A percentile compares a stretch with the other conserved stretches of the same genome.
phyloP scores from a whole-genome alignment of 1,284 basidiomycete species.

The Tilletia indica region DNA sequence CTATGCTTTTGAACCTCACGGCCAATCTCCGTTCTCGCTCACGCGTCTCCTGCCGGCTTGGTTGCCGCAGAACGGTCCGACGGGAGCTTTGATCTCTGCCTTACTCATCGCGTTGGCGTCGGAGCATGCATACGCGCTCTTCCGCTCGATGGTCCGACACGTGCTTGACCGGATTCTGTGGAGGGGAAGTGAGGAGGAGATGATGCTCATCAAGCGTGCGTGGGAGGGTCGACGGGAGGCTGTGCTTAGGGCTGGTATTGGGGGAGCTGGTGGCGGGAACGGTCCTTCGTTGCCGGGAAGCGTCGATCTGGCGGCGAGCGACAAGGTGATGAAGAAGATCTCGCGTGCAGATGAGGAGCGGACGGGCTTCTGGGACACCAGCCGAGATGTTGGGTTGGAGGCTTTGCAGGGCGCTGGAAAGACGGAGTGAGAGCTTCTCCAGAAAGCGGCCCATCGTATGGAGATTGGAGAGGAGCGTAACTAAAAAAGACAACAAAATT shows the following conservation, averaged over 20 bases:
- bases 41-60: conserved; percentile 34
- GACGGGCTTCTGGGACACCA: conserved; percentile 31
- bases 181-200: conserved; percentile 44
- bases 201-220: conserved; percentile 40
- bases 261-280: conserved; percentile 22
- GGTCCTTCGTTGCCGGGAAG: conserved; percentile 5
- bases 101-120: conserved; percentile 47
- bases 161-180: conserved; percentile 46
- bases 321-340: conserved; percentile 9
- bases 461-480: no score
- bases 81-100: conserved; percentile 39
- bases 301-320: conserved; percentile 22
- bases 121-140: conserved; percentile 48
- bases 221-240: conserved; percentile 34
- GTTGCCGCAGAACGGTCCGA: conserved; percentile 31
- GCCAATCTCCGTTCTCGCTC: conserved; percentile 30
- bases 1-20: neutral
- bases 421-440: conserved; percentile 11
- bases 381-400: conserved; percentile 29
- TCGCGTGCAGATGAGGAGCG: conserved; percentile 2
- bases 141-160: conserved; percentile 36
- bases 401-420: conserved; percentile 22
- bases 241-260: conserved; percentile 12
- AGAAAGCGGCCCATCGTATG: no score
- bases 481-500: neutral